Evolutionary conservation across 371 early-diverging fungal genomes (phyloP).

Genomic region (Nosema muscidifuracis): DNA sequence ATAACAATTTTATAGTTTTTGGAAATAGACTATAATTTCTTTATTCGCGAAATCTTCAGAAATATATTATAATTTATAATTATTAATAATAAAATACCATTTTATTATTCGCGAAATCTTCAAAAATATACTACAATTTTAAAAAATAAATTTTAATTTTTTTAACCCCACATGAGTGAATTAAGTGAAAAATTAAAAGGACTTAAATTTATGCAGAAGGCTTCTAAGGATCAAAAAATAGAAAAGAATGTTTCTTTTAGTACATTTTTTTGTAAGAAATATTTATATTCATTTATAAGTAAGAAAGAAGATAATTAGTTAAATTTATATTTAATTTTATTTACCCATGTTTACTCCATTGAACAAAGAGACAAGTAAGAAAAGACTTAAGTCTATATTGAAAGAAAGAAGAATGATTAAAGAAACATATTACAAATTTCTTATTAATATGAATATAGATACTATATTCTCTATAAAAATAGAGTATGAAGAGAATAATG

Average conservation of each 20-base stretch:
- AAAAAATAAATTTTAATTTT: conserved; percentile 4
- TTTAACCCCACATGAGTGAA: conserved; percentile 15
- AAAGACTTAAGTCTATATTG: not conserved
- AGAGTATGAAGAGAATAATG: not conserved
- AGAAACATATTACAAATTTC: not conserved
- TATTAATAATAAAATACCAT: too few species aligned
- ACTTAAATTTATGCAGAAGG: conserved; percentile 34
- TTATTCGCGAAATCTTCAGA: too few species aligned
- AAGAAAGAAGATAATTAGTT: not conserved
- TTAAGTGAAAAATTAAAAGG: conserved; percentile 37
- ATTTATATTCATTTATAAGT: not conserved
- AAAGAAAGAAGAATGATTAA: not conserved
- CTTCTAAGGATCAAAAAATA: not conserved
- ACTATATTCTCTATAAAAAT: not conserved
- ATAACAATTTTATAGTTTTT: too few species aligned
- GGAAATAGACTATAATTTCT: too few species aligned
- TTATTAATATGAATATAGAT: not conserved
- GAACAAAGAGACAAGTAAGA: conserved; percentile 5
- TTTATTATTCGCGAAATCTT: too few species aligned
- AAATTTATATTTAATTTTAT: not conserved
- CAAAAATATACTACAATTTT: too few species aligned
- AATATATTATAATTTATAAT: too few species aligned
- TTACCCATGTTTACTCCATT: not conserved
- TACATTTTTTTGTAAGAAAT: conserved; percentile 25
- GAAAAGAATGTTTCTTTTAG: conserved; percentile 24